These are phyloP conservation scores for Eremochloa ophiuroides DNA, from an alignment of 176 grass and related monocot species.

Conservation along the genomic window DNA sequence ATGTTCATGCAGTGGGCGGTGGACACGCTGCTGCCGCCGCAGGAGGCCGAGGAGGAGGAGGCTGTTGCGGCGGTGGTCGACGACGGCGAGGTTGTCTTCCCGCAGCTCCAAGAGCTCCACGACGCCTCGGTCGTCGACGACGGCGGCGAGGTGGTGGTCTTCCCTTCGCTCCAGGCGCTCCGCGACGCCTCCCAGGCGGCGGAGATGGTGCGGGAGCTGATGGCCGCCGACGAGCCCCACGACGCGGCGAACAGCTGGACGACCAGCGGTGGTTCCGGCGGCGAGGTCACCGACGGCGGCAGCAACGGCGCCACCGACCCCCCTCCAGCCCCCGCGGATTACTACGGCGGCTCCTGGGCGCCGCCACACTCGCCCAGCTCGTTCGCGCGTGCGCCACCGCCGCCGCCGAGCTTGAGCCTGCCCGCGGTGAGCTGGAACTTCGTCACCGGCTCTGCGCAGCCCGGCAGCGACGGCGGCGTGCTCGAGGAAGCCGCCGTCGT, in stretches of 20 bases:
- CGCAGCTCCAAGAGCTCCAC: constrained; percentile 11
- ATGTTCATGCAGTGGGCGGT: constrained; percentile 47
- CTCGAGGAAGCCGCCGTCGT: not conserved
- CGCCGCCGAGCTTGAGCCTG: not conserved
- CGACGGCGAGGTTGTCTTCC: constrained; percentile 14
- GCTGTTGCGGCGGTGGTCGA: not conserved
- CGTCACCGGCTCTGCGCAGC: constrained; percentile 15
- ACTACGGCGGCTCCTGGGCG: not conserved
- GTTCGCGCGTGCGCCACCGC: not conserved
- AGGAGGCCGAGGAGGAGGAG: constrained; percentile 5
- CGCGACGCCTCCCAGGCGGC: not conserved
- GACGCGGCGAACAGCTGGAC: constrained; percentile 19
- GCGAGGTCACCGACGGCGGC: not conserved
- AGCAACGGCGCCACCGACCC: not conserved
- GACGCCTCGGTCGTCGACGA: not conserved
- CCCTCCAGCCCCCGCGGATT: not conserved
- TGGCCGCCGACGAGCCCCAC: not conserved
- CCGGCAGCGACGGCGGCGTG: not conserved
- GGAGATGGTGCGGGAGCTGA: constrained; percentile 6
- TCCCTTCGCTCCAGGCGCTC: constrained; percentile 33
- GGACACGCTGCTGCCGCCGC: constrained; percentile 29
- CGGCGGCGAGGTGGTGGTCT: not conserved
- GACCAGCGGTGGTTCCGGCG: not conserved
- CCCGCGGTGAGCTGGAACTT: constrained; percentile 46
- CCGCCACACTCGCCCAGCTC: constrained; percentile 1